A percentile compares a stretch with the other conserved stretches of the same genome.
Conservation (phyloP, 306 rosid species). For the Datisca glomerata region DNA sequence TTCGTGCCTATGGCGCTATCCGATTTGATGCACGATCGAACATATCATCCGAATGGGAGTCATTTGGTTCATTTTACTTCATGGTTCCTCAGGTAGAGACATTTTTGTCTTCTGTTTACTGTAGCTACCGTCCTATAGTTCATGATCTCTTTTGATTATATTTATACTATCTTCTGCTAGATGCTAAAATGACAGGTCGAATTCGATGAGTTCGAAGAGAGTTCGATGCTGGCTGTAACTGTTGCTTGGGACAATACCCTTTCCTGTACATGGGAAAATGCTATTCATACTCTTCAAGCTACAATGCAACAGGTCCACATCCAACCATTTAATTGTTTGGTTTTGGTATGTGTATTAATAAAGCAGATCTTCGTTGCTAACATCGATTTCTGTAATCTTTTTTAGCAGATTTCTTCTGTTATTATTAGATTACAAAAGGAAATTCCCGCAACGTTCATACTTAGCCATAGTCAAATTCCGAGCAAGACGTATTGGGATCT, state of each 20-base stretch:
- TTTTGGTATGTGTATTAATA: too few relatives aligned
- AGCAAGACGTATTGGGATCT: constrained; percentile 48
- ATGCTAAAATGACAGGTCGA: constrained; percentile 81
- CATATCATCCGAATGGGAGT: constrained; percentile 74
- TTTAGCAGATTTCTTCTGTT: constrained; percentile 51
- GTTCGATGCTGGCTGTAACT: constrained; percentile 69
- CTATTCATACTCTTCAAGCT: constrained; percentile 49
- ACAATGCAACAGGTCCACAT: constrained; percentile 58
- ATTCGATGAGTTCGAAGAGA: constrained; percentile 76
- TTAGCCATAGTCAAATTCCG: constrained; percentile 54
- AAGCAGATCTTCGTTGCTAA: too few relatives aligned
- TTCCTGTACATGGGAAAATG: constrained; percentile 58
- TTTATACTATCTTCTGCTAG: constrained; percentile 50
- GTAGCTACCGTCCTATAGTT: constrained; percentile 6
- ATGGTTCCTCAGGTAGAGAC: constrained; percentile 79
- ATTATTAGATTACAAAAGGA: constrained; percentile 39
- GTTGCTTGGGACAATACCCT: constrained; percentile 85
- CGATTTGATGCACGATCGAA: constrained; percentile 61
- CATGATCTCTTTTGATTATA: constrained; percentile 20
- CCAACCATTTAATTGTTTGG: too few relatives aligned
- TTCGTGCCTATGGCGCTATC: constrained; percentile 85
- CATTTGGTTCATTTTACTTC: constrained; percentile 87
- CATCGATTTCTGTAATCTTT: too few relatives aligned
- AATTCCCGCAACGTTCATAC: constrained; percentile 42
- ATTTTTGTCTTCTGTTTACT: constrained; percentile 18